phyloP scores from a whole-genome alignment of 306 rosid species.

The Mimosa bimucronata region DNA sequence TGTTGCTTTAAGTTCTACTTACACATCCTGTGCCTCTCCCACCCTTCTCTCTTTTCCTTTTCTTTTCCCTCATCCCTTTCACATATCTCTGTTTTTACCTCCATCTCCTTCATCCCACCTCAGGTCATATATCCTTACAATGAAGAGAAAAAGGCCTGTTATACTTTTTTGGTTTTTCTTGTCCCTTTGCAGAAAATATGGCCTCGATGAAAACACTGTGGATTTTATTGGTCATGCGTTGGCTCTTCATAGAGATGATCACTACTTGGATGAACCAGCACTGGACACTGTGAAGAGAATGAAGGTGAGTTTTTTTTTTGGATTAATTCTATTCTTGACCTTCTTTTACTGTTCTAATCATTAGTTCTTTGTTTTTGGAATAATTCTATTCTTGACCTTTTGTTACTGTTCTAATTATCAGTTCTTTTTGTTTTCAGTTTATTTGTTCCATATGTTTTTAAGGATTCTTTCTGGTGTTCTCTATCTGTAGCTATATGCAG shows the following conservation, averaged over 20 bases:
- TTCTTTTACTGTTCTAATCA: slow-evolving; percentile 6
- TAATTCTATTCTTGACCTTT: slow-evolving; percentile 22
- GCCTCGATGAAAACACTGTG: slow-evolving; percentile 88
- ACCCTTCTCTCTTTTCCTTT: neutral
- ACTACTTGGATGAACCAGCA: slow-evolving; percentile 85
- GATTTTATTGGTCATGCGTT: slow-evolving; percentile 98
- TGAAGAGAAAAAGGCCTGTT: neutral
- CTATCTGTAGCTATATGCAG: slow-evolving; percentile 75
- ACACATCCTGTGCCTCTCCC: neutral
- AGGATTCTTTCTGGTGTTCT: slow-evolving; percentile 30
- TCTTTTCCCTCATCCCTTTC: neutral
- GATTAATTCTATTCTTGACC: slow-evolving; percentile 22
- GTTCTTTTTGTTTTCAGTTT: slow-evolving; percentile 26
- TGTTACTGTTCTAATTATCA: slow-evolving; percentile 13
- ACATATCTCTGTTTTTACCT: neutral
- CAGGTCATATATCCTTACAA: neutral
- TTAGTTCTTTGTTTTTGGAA: slow-evolving; percentile 25
- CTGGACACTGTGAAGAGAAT: slow-evolving; percentile 93
- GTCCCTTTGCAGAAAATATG: slow-evolving; percentile 77
- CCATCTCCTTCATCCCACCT: neutral
- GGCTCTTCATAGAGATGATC: slow-evolving; percentile 97
- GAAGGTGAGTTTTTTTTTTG: slow-evolving; percentile 61
- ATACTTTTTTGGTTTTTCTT: slow-evolving; percentile 31
- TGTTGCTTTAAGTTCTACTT: neutral
- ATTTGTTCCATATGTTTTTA: slow-evolving; percentile 22